Conservation (phyloP, 176 grass and related monocot genomes). For the Avena atlantica region DNA sequence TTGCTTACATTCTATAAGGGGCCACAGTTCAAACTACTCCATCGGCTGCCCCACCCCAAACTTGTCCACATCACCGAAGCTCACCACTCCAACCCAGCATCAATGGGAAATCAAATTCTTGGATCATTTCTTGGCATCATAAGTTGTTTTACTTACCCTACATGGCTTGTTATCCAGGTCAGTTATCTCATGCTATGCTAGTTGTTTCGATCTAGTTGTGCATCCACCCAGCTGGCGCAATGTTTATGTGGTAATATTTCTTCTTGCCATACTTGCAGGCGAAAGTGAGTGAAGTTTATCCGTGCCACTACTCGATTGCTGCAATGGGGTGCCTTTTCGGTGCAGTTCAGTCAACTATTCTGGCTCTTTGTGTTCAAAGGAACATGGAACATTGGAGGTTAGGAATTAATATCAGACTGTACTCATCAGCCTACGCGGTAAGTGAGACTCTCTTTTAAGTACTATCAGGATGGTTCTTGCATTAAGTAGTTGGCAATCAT, state of each 20-base stretch:
- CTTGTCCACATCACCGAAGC: slow-evolving; percentile 5
- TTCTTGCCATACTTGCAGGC: slow-evolving; percentile 1
- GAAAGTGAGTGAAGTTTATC: slow-evolving; percentile 40
- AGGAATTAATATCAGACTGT: slow-evolving; percentile 48
- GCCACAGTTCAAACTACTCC: slow-evolving; percentile 33
- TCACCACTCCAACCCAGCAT: neutral
- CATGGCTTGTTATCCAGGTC: slow-evolving; percentile 61
- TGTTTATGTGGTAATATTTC: neutral
- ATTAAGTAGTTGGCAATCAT: neutral
- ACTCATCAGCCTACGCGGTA: slow-evolving; percentile 51
- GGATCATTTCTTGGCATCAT: slow-evolving; percentile 46
- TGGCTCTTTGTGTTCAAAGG: slow-evolving; percentile 27
- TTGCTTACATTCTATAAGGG: slow-evolving; percentile 69
- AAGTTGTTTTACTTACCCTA: slow-evolving; percentile 49
- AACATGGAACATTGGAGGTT: slow-evolving; percentile 43
- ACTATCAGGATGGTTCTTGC: neutral
- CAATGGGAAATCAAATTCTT: slow-evolving; percentile 20
- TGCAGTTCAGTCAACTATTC: slow-evolving; percentile 35
- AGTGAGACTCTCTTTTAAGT: neutral
- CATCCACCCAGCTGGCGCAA: neutral
- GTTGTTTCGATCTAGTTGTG: neutral
- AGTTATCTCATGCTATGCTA: neutral
- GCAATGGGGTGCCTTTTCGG: slow-evolving; percentile 55
- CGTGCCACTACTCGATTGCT: slow-evolving; percentile 48
- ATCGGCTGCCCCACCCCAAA: neutral